Percentiles rank a stretch among this genome's conserved stretches.
Evolutionary conservation across 202 grass and related monocot genomes (phyloP).

Genomic region (Bolboschoenoplectus hybrid): DNA sequence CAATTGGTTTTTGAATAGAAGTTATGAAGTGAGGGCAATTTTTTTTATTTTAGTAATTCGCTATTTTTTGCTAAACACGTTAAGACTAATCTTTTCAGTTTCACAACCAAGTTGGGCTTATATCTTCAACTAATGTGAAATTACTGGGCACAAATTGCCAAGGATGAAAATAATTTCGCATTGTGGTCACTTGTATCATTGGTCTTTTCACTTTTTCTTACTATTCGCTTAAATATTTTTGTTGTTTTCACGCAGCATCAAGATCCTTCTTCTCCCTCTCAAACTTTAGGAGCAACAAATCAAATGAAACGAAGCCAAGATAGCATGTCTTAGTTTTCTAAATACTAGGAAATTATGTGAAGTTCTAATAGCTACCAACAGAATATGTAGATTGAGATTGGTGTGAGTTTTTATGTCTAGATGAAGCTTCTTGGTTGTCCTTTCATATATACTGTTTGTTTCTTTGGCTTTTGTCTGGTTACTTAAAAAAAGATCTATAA

Average conservation of each 20-base stretch:
- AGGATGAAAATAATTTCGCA: not conserved
- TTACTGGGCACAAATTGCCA: not conserved
- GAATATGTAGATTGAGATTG: conserved; percentile 57
- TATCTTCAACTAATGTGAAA: not conserved
- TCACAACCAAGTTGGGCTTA: not conserved
- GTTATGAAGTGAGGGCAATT: not conserved
- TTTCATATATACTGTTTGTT: conserved; percentile 46
- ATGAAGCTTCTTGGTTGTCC: conserved; percentile 47
- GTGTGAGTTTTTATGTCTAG: conserved; percentile 57
- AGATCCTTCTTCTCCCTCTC: conserved; percentile 98
- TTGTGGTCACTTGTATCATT: not conserved
- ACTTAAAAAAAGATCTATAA: conserved; percentile 35
- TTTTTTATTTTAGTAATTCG: not conserved
- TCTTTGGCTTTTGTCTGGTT: conserved; percentile 36
- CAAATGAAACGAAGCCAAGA: conserved; percentile 80
- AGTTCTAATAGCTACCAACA: conserved; percentile 5
- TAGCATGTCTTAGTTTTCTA: conserved; percentile 47
- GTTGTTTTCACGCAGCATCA: conserved; percentile 61
- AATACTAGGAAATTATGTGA: conserved; percentile 39
- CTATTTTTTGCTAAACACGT: not conserved
- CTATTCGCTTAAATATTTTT: conserved; percentile 16
- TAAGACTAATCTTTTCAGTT: conserved; percentile 16
- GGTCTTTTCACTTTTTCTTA: conserved; percentile 25
- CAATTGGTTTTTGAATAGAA: not conserved
- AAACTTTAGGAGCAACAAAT: conserved; percentile 99